Evolutionary conservation across 2,329 filamentous ascomycete genomes (phyloP).

Genomic region (Diaporthe ampelina): DNA sequence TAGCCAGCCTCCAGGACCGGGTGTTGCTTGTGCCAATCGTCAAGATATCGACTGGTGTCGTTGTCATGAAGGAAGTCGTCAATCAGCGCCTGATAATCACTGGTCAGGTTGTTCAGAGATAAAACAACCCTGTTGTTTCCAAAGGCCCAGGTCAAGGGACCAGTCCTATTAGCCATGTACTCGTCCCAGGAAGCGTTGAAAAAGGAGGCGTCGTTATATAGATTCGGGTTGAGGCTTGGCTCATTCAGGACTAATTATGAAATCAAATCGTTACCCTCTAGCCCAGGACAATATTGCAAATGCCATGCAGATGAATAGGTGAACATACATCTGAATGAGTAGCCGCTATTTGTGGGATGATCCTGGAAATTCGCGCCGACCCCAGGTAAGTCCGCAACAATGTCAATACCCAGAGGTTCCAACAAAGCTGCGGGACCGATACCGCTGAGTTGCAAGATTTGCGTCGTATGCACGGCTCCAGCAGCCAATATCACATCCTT

Average conservation of each 20-base stretch:
- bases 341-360: slow-evolving; percentile 53
- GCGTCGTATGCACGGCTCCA: slow-evolving; percentile 56
- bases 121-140: slow-evolving; percentile 45
- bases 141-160: slow-evolving; percentile 45
- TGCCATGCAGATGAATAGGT: neutral
- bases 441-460: slow-evolving; percentile 54
- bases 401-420: slow-evolving; percentile 55
- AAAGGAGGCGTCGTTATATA: slow-evolving; percentile 17
- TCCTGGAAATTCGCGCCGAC: slow-evolving; percentile 66
- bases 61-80: slow-evolving; percentile 6
- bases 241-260: neutral
- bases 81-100: slow-evolving; percentile 38
- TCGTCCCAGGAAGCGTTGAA: slow-evolving; percentile 40
- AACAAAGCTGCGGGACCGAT: slow-evolving; percentile 59
- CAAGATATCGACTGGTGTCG: neutral
- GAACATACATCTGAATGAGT: slow-evolving; percentile 46
- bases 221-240: slow-evolving; percentile 16
- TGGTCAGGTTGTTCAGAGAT: slow-evolving; percentile 42
- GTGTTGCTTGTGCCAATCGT: slow-evolving; percentile 33
- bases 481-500: slow-evolving; percentile 61
- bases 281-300: too few species aligned
- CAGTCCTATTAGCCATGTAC: slow-evolving; percentile 46
- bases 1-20: slow-evolving; percentile 43
- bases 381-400: slow-evolving; percentile 58
- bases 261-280: neutral